Conservation (phyloP, 2,329 filamentous ascomycete species). For the Cadophora sp. region DNA sequence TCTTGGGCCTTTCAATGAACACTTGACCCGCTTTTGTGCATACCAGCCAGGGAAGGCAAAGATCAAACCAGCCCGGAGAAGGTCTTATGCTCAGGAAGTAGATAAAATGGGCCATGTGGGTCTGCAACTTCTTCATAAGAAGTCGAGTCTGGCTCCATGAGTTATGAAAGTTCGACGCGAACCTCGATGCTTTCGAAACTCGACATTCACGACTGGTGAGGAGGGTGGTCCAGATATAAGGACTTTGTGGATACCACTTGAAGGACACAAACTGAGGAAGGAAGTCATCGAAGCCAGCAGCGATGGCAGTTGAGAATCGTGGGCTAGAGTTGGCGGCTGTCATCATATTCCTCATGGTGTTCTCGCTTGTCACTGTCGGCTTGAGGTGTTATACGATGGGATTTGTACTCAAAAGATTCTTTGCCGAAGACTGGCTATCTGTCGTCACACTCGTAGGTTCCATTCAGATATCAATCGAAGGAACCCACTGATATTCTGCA, state of each 20-base stretch:
- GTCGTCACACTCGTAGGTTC: slow-evolving; percentile 51
- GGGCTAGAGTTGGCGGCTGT: slow-evolving; percentile 27
- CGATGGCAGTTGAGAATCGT: slow-evolving; percentile 21
- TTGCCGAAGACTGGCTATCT: slow-evolving; percentile 56
- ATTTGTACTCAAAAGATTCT: slow-evolving; percentile 50
- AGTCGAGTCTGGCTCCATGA: background rate
- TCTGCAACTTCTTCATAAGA: background rate
- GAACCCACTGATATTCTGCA: background rate
- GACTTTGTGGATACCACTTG: background rate
- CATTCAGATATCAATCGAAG: background rate
- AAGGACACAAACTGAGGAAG: background rate
- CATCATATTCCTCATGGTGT: slow-evolving; percentile 42
- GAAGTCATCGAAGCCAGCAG: background rate
- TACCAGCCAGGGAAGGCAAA: background rate
- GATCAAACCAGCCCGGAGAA: background rate
- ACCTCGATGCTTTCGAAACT: background rate
- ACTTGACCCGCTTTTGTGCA: background rate
- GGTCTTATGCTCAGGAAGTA: background rate
- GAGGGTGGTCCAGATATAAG: background rate
- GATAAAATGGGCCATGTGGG: background rate
- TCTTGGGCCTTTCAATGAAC: background rate
- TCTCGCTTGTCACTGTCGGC: slow-evolving; percentile 46
- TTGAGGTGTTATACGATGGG: slow-evolving; percentile 53
- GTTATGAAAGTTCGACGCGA: background rate
- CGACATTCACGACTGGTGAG: background rate